Conservation (phyloP, 345 rosid species). For the Laguncularia racemosa region DNA sequence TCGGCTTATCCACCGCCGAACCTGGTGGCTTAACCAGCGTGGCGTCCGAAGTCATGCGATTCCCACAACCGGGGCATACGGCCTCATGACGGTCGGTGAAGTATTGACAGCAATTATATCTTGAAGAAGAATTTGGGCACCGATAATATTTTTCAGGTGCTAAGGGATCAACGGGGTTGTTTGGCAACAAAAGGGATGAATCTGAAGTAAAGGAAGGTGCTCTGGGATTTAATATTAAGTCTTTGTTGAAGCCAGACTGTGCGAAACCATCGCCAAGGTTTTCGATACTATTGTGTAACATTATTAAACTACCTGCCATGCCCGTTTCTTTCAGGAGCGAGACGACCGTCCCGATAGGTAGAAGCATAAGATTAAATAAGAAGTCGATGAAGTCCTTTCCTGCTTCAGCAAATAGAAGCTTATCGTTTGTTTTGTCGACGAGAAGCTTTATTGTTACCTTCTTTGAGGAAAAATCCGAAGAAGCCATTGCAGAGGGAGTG, state of each 20-base stretch:
- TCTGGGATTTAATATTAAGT: conserved; percentile 1
- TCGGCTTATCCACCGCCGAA: too few relatives aligned
- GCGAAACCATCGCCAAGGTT: not conserved
- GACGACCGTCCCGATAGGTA: conserved; percentile 14
- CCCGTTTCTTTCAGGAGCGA: not conserved
- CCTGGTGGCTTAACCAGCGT: conserved; percentile 2
- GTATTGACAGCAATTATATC: too few relatives aligned
- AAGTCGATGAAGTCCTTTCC: conserved; percentile 9
- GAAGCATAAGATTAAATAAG: conserved; percentile 6
- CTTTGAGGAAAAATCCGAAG: too few relatives aligned
- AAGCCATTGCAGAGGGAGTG: too few relatives aligned
- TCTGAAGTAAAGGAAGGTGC: not conserved
- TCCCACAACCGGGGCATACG: too few relatives aligned
- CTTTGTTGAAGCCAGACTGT: not conserved
- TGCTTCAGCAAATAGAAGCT: conserved; percentile 11
- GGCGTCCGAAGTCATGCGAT: too few relatives aligned
- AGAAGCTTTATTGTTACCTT: conserved; percentile 10
- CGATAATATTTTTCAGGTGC: too few relatives aligned
- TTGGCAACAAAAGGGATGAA: not conserved
- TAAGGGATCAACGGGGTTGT: too few relatives aligned
- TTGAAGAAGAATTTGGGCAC: too few relatives aligned
- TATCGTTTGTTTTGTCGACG: not conserved
- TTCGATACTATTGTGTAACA: too few relatives aligned
- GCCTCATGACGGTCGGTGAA: too few relatives aligned
- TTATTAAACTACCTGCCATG: conserved; percentile 10